Percentiles rank a stretch among this genome's conserved stretches.
These are phyloP conservation scores for Auriscalpium microsporum DNA, from an alignment of 768 basidiomycete species.

Conservation along the genomic window DNA sequence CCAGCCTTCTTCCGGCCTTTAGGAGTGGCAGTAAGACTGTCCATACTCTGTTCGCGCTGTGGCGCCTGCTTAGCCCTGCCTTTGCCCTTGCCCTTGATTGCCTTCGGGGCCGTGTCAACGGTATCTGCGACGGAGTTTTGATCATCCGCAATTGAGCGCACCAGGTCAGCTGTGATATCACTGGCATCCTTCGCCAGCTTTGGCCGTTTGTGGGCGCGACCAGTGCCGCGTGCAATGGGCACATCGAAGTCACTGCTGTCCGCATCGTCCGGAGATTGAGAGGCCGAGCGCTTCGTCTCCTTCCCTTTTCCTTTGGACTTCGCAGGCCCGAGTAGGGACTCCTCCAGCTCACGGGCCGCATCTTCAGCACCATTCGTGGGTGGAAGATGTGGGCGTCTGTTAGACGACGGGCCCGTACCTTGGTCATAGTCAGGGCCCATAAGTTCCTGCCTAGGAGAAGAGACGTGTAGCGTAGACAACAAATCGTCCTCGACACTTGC, in stretches of 20 bases:
- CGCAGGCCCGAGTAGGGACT: constrained; percentile 37
- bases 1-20: constrained; percentile 51
- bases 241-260: constrained; percentile 48
- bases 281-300: constrained; percentile 44
- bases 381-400: constrained; percentile 8
- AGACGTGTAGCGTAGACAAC: constrained; percentile 25
- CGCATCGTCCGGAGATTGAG: constrained; percentile 43
- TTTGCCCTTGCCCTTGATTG: constrained; percentile 47
- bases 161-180: constrained; percentile 19
- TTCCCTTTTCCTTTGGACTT: constrained; percentile 35
- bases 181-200: constrained; percentile 40
- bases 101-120: constrained; percentile 7
- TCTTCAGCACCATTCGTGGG: constrained; percentile 38
- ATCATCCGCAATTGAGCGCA: constrained; percentile 35
- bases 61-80: constrained; percentile 29
- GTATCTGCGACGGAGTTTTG: constrained; percentile 30
- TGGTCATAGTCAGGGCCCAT: constrained; percentile 8
- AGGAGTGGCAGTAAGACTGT: constrained; percentile 45
- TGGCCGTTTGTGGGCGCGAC: constrained; percentile 51
- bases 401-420: constrained; percentile 10
- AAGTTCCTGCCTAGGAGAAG: constrained; percentile 25
- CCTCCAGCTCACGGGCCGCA: constrained; percentile 48
- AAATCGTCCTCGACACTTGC: constrained; percentile 27
- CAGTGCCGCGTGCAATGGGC: constrained; percentile 29
- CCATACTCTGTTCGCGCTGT: constrained; percentile 48